Percentiles rank a stretch among this genome's conserved stretches.
Conservation (phyloP, 1,284 basidiomycete species). For the Xerocomus amazonicus region DNA sequence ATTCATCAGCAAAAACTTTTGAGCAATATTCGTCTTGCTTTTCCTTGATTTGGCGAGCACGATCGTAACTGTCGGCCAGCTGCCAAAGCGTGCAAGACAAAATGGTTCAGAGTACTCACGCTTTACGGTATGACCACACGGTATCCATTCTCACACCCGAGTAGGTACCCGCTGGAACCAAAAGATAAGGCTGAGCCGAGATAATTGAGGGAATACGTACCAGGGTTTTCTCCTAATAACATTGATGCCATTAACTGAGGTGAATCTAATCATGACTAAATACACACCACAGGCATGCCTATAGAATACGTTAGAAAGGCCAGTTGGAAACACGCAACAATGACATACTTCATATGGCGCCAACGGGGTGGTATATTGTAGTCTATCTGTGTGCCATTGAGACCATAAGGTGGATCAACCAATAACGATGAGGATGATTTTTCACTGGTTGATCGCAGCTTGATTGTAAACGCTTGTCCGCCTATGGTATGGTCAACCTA, state of each 20-base stretch:
- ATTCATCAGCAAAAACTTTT: conserved; percentile 50
- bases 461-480: conserved; percentile 49
- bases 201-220: conserved; percentile 7
- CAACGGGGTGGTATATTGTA: conserved; percentile 37
- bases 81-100: conserved; percentile 13
- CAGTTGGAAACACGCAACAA: neutral
- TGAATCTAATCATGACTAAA: neutral
- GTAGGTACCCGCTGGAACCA: conserved; percentile 22
- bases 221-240: conserved; percentile 25
- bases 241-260: neutral
- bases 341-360: conserved; percentile 45
- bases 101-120: conserved; percentile 19
- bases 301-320: conserved; percentile 4
- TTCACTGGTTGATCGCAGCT: conserved; percentile 43
- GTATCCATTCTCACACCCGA: conserved; percentile 44
- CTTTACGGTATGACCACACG: conserved; percentile 52
- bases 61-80: conserved; percentile 33
- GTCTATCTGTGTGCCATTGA: conserved; percentile 34
- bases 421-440: conserved; percentile 43
- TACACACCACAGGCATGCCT: conserved; percentile 44
- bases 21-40: conserved; percentile 71
- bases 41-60: conserved; percentile 54
- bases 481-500: conserved; percentile 34
- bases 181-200: conserved; percentile 2
- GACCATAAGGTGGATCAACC: conserved; percentile 43